These are phyloP conservation scores for Geotrichum candidum DNA, from an alignment of 1,139 yeast genomes.

Conservation along the genomic window DNA sequence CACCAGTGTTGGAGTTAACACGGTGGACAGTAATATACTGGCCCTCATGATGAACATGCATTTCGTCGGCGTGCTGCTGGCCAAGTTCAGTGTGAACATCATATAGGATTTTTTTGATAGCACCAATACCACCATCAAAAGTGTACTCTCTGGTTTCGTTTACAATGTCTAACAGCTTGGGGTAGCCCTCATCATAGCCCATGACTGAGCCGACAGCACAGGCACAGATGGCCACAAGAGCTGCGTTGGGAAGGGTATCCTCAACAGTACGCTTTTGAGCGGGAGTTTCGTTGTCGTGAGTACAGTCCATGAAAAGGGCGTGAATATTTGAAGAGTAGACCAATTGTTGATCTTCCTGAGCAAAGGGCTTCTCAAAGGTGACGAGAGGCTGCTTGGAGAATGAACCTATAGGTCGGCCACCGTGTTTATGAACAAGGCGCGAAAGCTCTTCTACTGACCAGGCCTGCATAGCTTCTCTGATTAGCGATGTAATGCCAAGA, in stretches of 20 bases:
- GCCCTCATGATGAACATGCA: conserved; percentile 91
- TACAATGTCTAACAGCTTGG: conserved; percentile 76
- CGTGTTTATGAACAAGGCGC: conserved; percentile 80
- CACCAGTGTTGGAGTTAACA: conserved; percentile 74
- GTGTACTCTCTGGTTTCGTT: conserved; percentile 63
- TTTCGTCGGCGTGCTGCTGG: conserved; percentile 69
- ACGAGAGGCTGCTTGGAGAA: conserved; percentile 37
- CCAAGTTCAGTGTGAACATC: conserved; percentile 64
- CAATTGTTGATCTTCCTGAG: conserved; percentile 35
- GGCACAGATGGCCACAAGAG: conserved; percentile 85
- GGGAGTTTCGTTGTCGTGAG: conserved; percentile 92
- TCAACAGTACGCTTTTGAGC: conserved; percentile 85
- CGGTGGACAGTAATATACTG: conserved; percentile 89
- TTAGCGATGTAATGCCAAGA: conserved; percentile 78
- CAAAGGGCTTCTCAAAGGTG: conserved; percentile 20
- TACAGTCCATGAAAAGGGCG: conserved; percentile 94
- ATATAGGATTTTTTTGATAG: conserved; percentile 54
- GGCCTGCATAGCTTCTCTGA: conserved; percentile 97
- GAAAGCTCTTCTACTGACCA: conserved; percentile 85
- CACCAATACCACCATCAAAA: conserved; percentile 63
- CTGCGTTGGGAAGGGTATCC: conserved; percentile 95
- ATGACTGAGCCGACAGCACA: conserved; percentile 92
- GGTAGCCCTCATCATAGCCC: conserved; percentile 92
- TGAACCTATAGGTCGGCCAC: conserved; percentile 94
- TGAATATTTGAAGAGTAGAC: conserved; percentile 73